Conservation (phyloP, 2,329 filamentous ascomycete genomes). For the Apiospora pterosperma region DNA sequence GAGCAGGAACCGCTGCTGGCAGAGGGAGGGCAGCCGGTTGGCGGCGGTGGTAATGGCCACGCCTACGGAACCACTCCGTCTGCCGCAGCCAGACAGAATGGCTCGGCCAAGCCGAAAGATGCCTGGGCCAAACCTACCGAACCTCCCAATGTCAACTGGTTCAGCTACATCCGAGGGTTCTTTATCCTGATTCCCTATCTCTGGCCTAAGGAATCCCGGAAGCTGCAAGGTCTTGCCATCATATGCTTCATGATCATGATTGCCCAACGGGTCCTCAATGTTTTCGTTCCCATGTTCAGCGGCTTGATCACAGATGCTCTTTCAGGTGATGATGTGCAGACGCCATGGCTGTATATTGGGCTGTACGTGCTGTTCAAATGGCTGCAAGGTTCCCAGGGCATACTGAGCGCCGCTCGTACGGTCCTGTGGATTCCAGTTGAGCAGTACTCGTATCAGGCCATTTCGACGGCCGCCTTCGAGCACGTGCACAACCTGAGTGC, state of each 20-base stretch:
- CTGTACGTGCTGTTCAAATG: conserved; percentile 42
- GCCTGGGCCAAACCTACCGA: conserved; percentile 23
- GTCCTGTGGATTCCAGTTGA: conserved; percentile 47
- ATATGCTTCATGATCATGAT: conserved; percentile 38
- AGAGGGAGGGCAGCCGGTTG: background rate
- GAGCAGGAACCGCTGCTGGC: conserved; percentile 4
- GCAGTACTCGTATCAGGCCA: conserved; percentile 38
- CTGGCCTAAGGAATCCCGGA: conserved; percentile 40
- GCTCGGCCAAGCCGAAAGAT: conserved; percentile 14
- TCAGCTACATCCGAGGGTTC: conserved; percentile 44
- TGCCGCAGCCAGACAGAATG: conserved; percentile 15
- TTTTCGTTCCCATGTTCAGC: conserved; percentile 39
- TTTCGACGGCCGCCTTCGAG: conserved; percentile 43
- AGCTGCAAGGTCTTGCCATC: conserved; percentile 38
- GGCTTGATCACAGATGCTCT: conserved; percentile 37
- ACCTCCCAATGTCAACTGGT: conserved; percentile 31
- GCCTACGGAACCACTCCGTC: conserved; percentile 8
- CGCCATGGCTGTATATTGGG: conserved; percentile 21
- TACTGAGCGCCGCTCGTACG: conserved; percentile 37
- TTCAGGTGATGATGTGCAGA: conserved; percentile 35
- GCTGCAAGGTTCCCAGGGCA: conserved; percentile 43
- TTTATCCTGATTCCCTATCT: conserved; percentile 42
- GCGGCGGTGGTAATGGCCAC: background rate
- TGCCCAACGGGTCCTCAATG: conserved; percentile 39
- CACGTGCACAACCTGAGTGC: conserved; percentile 44